Evolutionary conservation across 805 yeast genomes (phyloP).

Genomic region (Candida morakotiae): DNA sequence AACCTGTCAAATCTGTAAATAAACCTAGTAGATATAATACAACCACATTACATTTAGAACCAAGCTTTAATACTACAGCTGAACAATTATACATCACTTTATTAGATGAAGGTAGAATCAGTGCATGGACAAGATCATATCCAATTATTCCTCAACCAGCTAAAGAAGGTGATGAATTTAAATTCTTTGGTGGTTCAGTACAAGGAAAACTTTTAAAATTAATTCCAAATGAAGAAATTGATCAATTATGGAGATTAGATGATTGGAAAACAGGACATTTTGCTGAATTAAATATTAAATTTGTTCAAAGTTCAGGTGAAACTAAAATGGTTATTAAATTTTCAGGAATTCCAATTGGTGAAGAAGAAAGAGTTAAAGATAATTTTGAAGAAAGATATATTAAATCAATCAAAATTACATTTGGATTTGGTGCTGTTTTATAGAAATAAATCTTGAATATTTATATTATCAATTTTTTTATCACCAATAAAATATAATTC

Average conservation of each 20-base stretch:
- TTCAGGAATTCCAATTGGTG: slow-evolving; percentile 91
- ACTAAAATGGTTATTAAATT: slow-evolving; percentile 76
- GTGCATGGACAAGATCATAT: slow-evolving; percentile 86
- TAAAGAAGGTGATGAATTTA: slow-evolving; percentile 57
- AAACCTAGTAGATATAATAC: slow-evolving; percentile 65
- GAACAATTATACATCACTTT: slow-evolving; percentile 79
- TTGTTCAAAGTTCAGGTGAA: slow-evolving; percentile 79
- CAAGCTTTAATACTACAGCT: slow-evolving; percentile 82
- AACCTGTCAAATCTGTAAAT: background rate
- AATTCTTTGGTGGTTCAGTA: slow-evolving; percentile 84
- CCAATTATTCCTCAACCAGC: slow-evolving; percentile 52
- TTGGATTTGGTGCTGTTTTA: slow-evolving; percentile 93
- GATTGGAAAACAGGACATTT: slow-evolving; percentile 87
- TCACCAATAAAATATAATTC: slow-evolving; percentile 78
- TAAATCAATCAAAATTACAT: slow-evolving; percentile 82
- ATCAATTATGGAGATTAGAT: slow-evolving; percentile 79
- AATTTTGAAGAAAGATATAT: slow-evolving; percentile 90
- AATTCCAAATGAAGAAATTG: slow-evolving; percentile 55
- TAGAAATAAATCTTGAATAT: slow-evolving; percentile 19
- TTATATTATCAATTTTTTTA: slow-evolving; percentile 24
- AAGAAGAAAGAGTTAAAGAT: slow-evolving; percentile 79
- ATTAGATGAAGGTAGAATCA: slow-evolving; percentile 69
- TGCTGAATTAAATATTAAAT: slow-evolving; percentile 61
- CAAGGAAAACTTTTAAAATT: slow-evolving; percentile 63
- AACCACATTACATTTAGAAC: slow-evolving; percentile 69